phyloP scores from a whole-genome alignment of 306 rosid species.

The Rosa multiflora region DNA sequence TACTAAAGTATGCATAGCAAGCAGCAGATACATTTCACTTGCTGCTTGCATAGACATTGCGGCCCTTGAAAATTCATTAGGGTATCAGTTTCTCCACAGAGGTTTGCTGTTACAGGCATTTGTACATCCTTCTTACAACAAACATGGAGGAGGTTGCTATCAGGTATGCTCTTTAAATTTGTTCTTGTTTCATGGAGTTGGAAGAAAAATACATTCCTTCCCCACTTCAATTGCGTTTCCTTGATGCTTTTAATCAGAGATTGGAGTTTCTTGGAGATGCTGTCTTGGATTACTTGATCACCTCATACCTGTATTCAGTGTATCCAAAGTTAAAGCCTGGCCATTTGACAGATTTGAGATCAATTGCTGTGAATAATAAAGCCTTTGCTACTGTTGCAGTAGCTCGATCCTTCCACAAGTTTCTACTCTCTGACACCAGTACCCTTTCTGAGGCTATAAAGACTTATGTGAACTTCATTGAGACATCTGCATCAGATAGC shows the following conservation, averaged over 20 bases:
- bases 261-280: slow-evolving; percentile 99
- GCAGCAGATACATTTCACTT: slow-evolving; percentile 62
- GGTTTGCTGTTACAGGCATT: slow-evolving; percentile 90
- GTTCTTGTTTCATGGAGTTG: slow-evolving; percentile 15
- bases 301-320: slow-evolving; percentile 84
- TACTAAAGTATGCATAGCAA: slow-evolving; percentile 48
- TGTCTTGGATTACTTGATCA: slow-evolving; percentile 85
- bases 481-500: slow-evolving; percentile 28
- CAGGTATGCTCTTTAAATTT: slow-evolving; percentile 52
- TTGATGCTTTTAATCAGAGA: slow-evolving; percentile 56
- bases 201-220: slow-evolving; percentile 15
- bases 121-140: slow-evolving; percentile 86
- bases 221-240: slow-evolving; percentile 11
- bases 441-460: slow-evolving; percentile 54
- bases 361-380: slow-evolving; percentile 71
- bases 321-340: slow-evolving; percentile 94
- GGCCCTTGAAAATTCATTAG: slow-evolving; percentile 60
- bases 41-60: slow-evolving; percentile 45
- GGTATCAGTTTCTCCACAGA: slow-evolving; percentile 61
- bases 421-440: slow-evolving; percentile 64
- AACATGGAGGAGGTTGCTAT: slow-evolving; percentile 91
- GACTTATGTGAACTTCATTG: slow-evolving; percentile 46
- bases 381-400: slow-evolving; percentile 85
- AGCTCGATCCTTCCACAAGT: slow-evolving; percentile 58
- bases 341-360: slow-evolving; percentile 91